A percentile compares a stretch with the other conserved stretches of the same genome.
phyloP scores from a whole-genome alignment of 441 rosid species.

The Populus hybrid region DNA sequence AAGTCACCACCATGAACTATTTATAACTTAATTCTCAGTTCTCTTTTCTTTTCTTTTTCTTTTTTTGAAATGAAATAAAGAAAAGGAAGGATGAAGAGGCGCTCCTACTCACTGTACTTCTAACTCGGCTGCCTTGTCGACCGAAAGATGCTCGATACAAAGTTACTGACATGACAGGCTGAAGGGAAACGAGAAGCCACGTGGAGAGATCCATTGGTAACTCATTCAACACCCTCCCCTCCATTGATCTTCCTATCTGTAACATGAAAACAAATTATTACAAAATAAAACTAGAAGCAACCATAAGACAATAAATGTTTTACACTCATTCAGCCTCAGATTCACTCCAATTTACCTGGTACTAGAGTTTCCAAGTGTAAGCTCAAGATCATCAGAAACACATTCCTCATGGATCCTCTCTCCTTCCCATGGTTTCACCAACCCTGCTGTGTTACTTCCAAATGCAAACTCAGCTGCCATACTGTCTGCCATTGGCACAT shows the following conservation, averaged over 20 bases:
- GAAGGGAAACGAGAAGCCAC: constrained; percentile 13
- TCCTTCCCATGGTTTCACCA: constrained; percentile 96
- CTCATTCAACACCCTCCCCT: constrained; percentile 2
- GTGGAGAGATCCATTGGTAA: constrained; percentile 13
- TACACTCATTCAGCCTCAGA: no score
- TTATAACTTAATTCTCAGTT: constrained; percentile 27
- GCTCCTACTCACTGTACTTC: constrained; percentile 45
- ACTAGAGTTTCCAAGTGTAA: constrained; percentile 79
- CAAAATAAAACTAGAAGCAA: not conserved
- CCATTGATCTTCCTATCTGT: constrained; percentile 29
- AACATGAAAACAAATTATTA: constrained; percentile 9
- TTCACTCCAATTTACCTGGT: constrained; percentile 48
- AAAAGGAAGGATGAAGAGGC: not conserved
- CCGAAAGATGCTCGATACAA: constrained; percentile 18
- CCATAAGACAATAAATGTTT: no score
- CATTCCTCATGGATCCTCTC: constrained; percentile 94
- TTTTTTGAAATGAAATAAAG: constrained; percentile 8
- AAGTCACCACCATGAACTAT: constrained; percentile 34
- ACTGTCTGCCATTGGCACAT: constrained; percentile 80
- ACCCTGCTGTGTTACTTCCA: constrained; percentile 52
- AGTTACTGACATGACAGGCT: constrained; percentile 14
- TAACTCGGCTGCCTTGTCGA: constrained; percentile 29
- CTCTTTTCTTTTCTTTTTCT: not conserved
- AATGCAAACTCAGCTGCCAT: constrained; percentile 91
- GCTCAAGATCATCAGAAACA: constrained; percentile 85